Evolutionary conservation across 1,284 basidiomycete species (phyloP).

Genomic region (Bjerkandera adusta): DNA sequence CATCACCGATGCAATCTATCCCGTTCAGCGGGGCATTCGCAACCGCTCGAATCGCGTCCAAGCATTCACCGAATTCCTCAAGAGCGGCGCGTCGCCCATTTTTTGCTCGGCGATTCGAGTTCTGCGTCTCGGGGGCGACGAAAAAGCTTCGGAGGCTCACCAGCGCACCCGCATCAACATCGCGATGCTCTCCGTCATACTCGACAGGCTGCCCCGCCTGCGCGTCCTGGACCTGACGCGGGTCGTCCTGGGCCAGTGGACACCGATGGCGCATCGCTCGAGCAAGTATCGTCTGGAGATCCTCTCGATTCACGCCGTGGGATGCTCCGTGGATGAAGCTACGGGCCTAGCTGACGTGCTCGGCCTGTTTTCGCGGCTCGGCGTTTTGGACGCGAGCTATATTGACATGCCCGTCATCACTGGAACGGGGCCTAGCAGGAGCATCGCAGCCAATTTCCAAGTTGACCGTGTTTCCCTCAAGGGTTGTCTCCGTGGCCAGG

Average conservation of each 20-base stretch:
- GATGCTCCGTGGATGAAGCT: slow-evolving; percentile 4
- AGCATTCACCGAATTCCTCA: slow-evolving; percentile 7
- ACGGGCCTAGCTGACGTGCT: slow-evolving; percentile 6
- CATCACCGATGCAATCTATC: slow-evolving; percentile 2
- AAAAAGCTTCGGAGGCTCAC: slow-evolving; percentile 6
- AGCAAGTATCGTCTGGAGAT: slow-evolving; percentile 3
- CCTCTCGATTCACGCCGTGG: slow-evolving; percentile 6
- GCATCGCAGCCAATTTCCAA: not conserved
- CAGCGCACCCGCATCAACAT: slow-evolving; percentile 6
- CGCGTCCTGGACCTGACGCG: slow-evolving; percentile 6
- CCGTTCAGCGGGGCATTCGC: not conserved
- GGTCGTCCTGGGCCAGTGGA: not conserved
- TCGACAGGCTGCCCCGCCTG: slow-evolving; percentile 6
- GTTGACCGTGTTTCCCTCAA: slow-evolving; percentile 2
- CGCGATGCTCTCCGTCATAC: slow-evolving; percentile 5
- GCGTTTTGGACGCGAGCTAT: slow-evolving; percentile 6
- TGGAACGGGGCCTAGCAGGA: not conserved
- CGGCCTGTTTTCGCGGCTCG: slow-evolving; percentile 5
- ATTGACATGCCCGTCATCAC: slow-evolving; percentile 5
- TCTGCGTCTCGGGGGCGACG: slow-evolving; percentile 7
- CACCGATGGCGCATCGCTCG: not conserved
- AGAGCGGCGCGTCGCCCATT: not conserved
- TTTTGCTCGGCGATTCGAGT: slow-evolving; percentile 7
- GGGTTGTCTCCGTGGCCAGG: slow-evolving; percentile 3
- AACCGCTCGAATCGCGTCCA: slow-evolving; percentile 9